Evolutionary conservation across 2,329 filamentous ascomycete species (phyloP).

Genomic region (Mycosphaerella arachidis): DNA sequence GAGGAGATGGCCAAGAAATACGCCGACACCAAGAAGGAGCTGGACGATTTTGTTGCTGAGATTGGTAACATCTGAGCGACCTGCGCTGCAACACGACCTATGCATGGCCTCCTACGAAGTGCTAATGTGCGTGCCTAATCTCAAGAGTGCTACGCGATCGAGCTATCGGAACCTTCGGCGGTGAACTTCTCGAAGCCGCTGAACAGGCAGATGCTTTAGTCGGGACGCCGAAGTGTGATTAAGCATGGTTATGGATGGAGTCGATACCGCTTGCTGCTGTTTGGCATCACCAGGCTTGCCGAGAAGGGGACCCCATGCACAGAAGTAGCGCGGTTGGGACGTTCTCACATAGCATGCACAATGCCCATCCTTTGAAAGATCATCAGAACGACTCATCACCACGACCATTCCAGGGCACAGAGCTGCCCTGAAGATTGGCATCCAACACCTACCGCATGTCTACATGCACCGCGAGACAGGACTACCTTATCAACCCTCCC

Average conservation of each 20-base stretch:
- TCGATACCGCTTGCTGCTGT: background rate
- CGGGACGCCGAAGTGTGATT: background rate
- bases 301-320: background rate
- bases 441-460: background rate
- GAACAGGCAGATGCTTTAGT: background rate
- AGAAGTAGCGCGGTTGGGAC: background rate
- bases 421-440: too few species aligned
- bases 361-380: constrained; percentile 2
- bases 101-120: background rate
- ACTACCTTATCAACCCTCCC: constrained; percentile 5
- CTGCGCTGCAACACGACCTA: background rate
- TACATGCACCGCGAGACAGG: background rate
- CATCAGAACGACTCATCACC: background rate
- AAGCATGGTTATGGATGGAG: background rate
- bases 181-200: background rate
- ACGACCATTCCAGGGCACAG: background rate
- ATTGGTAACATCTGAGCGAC: constrained; percentile 79
- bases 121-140: background rate
- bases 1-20: constrained; percentile 96
- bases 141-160: background rate
- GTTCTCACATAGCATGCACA: constrained; percentile 5
- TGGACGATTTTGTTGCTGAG: constrained; percentile 84
- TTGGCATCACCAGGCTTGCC: background rate
- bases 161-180: background rate
- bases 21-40: constrained; percentile 75